Evolutionary conservation across 2,329 filamentous ascomycete species (phyloP).

Genomic region (Aspergillus sp.): DNA sequence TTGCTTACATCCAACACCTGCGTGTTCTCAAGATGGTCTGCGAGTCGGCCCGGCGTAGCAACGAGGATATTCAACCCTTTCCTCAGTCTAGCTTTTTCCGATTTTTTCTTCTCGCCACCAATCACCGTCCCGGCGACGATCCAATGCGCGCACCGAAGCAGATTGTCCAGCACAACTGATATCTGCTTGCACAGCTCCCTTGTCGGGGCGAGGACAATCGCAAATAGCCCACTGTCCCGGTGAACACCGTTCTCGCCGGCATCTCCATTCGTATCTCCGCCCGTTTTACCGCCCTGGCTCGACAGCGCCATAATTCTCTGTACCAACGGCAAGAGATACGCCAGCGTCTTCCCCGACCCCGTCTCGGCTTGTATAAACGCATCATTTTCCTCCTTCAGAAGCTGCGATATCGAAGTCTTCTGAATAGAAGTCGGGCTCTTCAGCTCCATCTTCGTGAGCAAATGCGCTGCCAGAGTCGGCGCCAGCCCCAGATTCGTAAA

Average conservation of each 20-base stretch:
- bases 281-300: slow-evolving; percentile 9
- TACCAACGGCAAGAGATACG: slow-evolving; percentile 88
- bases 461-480: slow-evolving; percentile 66
- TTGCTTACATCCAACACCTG: slow-evolving; percentile 78
- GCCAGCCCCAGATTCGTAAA: slow-evolving; percentile 83
- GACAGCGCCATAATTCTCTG: slow-evolving; percentile 75
- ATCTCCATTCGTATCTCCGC: slow-evolving; percentile 27
- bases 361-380: slow-evolving; percentile 96
- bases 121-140: slow-evolving; percentile 81
- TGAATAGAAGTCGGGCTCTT: slow-evolving; percentile 93
- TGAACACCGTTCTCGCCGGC: slow-evolving; percentile 49
- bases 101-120: slow-evolving; percentile 62
- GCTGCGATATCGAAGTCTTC: slow-evolving; percentile 72
- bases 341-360: slow-evolving; percentile 91
- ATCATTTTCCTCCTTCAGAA: slow-evolving; percentile 73
- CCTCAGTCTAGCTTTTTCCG: slow-evolving; percentile 84
- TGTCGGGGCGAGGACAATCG: slow-evolving; percentile 86
- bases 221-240: slow-evolving; percentile 81
- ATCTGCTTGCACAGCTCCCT: slow-evolving; percentile 94
- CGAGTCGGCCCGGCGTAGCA: slow-evolving; percentile 82
- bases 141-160: slow-evolving; percentile 86
- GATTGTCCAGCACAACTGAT: slow-evolving; percentile 69
- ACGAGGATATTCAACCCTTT: slow-evolving; percentile 95
- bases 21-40: slow-evolving; percentile 87
- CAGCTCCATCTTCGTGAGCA: slow-evolving; percentile 75